Evolutionary conservation across 116 monocot genomes (phyloP).

Genomic region (Posidonia oceanica): DNA sequence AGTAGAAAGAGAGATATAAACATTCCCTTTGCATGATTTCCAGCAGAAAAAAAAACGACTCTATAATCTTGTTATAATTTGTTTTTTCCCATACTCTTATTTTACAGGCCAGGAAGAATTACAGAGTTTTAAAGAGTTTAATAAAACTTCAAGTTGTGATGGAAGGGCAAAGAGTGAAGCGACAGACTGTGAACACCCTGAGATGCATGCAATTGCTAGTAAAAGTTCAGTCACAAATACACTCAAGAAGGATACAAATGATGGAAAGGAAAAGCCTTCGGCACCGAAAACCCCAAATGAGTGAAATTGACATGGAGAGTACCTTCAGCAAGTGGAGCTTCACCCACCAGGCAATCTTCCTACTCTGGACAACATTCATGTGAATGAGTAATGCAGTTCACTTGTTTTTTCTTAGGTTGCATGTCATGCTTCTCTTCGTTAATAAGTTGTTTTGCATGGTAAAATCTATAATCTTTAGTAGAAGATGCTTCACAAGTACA

Average conservation of each 20-base stretch:
- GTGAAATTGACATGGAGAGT: constrained; percentile 25
- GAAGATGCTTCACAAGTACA: too few relatives aligned
- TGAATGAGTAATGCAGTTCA: too few relatives aligned
- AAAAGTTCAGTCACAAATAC: constrained; percentile 62
- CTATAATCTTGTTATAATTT: not conserved
- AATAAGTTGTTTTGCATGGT: too few relatives aligned
- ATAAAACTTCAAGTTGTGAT: constrained; percentile 60
- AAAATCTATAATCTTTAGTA: too few relatives aligned
- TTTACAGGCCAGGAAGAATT: constrained; percentile 59
- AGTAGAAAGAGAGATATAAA: too few relatives aligned
- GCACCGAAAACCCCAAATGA: constrained; percentile 7
- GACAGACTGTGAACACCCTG: constrained; percentile 62
- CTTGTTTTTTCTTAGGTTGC: too few relatives aligned
- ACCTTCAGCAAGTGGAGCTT: constrained; percentile 43
- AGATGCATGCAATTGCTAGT: constrained; percentile 60
- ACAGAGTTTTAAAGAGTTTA: constrained; percentile 41
- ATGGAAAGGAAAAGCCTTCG: constrained; percentile 36
- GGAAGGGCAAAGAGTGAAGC: constrained; percentile 52
- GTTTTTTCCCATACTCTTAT: not conserved
- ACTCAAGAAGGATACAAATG: constrained; percentile 44
- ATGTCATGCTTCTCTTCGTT: not conserved
- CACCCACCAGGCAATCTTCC: constrained; percentile 24
- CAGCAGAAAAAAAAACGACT: not conserved
- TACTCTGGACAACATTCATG: not conserved
- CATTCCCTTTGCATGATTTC: not conserved